A percentile compares a stretch with the other conserved stretches of the same genome.
Conservation (phyloP, 2,329 filamentous ascomycete genomes). For the Kalmusia sp. region DNA sequence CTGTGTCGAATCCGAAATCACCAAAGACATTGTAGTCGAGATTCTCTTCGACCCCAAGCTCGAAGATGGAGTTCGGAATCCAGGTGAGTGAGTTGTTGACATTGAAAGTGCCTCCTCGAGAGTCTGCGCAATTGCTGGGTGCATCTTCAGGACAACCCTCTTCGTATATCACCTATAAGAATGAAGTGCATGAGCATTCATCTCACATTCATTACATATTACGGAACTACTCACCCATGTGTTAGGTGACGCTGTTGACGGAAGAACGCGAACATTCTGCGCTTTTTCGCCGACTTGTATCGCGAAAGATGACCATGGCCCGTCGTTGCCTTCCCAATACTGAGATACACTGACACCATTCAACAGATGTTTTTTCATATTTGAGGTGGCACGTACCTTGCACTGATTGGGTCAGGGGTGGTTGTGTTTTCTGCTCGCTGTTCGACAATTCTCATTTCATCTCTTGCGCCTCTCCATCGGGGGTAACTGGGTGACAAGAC, state of each 20-base stretch:
- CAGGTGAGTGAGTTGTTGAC: constrained; percentile 40
- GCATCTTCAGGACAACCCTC: constrained; percentile 37
- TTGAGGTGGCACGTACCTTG: constrained; percentile 13
- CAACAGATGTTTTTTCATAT: background rate
- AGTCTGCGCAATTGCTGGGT: constrained; percentile 32
- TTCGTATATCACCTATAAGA: constrained; percentile 25
- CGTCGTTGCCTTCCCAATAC: constrained; percentile 37
- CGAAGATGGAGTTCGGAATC: constrained; percentile 38
- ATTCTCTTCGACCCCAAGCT: constrained; percentile 23
- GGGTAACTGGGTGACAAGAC: background rate
- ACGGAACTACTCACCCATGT: constrained; percentile 25
- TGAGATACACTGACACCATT: constrained; percentile 20
- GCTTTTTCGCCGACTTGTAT: constrained; percentile 31
- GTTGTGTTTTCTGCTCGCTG: constrained; percentile 1
- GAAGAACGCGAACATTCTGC: constrained; percentile 31
- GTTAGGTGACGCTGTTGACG: constrained; percentile 40
- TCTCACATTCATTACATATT: background rate
- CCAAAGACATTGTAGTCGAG: constrained; percentile 35
- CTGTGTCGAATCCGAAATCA: constrained; percentile 42
- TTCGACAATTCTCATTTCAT: background rate
- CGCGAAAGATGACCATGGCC: constrained; percentile 35
- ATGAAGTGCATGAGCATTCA: background rate
- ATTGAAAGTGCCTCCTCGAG: constrained; percentile 39
- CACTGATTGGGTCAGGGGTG: constrained; percentile 17
- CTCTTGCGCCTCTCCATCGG: background rate